Conservation (phyloP, 345 rosid species). For the Trapa bicornis region DNA sequence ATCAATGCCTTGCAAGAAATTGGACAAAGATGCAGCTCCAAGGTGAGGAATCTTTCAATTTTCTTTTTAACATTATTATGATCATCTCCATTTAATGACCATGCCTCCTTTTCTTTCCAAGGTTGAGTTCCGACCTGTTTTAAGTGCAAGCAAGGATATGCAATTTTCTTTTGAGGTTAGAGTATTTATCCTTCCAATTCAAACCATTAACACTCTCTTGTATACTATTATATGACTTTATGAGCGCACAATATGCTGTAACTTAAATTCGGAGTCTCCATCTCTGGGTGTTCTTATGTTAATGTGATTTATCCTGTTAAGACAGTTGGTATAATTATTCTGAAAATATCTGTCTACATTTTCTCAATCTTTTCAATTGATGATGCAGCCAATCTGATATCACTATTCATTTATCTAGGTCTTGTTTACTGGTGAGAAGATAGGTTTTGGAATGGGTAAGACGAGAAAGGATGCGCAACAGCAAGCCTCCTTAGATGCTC, state of each 20-base stretch:
- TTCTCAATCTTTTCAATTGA: not conserved
- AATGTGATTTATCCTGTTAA: not conserved
- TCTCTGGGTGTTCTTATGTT: not conserved
- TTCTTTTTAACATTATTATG: not conserved
- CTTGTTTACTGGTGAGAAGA: constrained; percentile 84
- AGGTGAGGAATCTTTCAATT: constrained; percentile 30
- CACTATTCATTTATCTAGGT: constrained; percentile 33
- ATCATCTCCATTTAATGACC: constrained; percentile 5
- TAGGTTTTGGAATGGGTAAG: constrained; percentile 95
- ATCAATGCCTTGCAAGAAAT: constrained; percentile 83
- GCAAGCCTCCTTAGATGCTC: constrained; percentile 94
- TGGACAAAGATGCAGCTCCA: constrained; percentile 79
- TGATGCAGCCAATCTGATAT: not conserved
- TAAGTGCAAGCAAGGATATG: constrained; percentile 81
- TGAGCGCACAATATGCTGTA: not conserved
- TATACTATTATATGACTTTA: not conserved
- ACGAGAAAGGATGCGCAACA: constrained; percentile 95
- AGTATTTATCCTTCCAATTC: constrained; percentile 7
- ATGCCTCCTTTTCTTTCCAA: constrained; percentile 16
- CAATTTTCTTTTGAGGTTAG: constrained; percentile 94
- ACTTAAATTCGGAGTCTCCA: not conserved
- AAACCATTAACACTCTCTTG: not conserved
- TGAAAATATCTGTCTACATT: not conserved
- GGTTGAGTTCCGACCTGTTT: constrained; percentile 79
- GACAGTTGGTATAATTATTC: not conserved